phyloP scores from a whole-genome alignment of 768 basidiomycete species.

The Hebeloma cylindrosporum region DNA sequence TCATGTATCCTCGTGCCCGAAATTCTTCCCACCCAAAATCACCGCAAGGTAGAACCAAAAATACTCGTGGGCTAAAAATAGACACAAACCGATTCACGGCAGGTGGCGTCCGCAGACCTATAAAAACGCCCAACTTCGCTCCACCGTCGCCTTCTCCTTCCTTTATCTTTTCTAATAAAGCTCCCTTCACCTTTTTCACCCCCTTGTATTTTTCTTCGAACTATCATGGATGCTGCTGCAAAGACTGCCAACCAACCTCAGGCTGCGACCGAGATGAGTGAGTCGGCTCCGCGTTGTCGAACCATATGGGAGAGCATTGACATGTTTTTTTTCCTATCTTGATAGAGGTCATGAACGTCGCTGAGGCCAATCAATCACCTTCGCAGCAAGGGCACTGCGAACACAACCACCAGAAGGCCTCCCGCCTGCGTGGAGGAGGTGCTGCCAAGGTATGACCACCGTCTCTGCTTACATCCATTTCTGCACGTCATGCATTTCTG shows the following conservation, averaged over 20 bases:
- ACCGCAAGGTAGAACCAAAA: not conserved
- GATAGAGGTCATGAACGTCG: constrained; percentile 48
- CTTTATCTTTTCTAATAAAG: constrained; percentile 6
- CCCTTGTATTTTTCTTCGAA: not conserved
- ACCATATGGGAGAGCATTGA: not conserved
- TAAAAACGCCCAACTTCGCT: not conserved
- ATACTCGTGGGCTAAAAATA: not conserved
- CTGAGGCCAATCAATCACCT: constrained; percentile 25
- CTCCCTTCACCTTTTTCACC: not conserved
- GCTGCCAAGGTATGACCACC: constrained; percentile 53
- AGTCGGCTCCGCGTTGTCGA: constrained; percentile 25
- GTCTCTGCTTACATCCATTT: not conserved
- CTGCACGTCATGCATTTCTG: not conserved
- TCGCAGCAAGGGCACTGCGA: constrained; percentile 33
- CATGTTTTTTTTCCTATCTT: not conserved
- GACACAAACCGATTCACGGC: not conserved
- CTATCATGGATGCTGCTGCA: constrained; percentile 22
- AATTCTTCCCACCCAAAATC: not conserved
- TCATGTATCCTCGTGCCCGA: too few relatives aligned
- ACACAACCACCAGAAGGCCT: constrained; percentile 50
- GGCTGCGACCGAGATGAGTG: constrained; percentile 63
- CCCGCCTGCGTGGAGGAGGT: constrained; percentile 70
- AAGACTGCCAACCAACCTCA: constrained; percentile 55
- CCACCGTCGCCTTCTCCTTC: not conserved
- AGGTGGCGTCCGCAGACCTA: not conserved